Conservation (phyloP, 1,284 basidiomycete genomes). For the Trichosporon coremiiforme region DNA sequence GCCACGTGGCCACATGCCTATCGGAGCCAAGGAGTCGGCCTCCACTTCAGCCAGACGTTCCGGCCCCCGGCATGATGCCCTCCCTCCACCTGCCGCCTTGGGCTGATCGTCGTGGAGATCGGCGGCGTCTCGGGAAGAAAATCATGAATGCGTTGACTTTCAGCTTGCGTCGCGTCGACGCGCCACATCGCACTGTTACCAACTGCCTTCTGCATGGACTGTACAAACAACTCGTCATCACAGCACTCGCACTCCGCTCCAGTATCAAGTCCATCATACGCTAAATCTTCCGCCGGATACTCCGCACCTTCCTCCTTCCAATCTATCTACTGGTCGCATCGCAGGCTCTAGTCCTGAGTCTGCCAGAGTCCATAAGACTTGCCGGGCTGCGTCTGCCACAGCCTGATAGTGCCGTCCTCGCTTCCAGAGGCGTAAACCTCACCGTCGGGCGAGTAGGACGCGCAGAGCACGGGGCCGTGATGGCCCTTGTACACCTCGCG, state of each 20-base stretch:
- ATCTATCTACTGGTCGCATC: neutral
- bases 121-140: neutral
- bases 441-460: conserved; percentile 93
- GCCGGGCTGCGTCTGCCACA: conserved; percentile 94
- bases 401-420: conserved; percentile 76
- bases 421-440: conserved; percentile 96
- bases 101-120: conserved; percentile 4
- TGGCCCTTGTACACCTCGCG: conserved; percentile 93
- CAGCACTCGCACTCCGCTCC: neutral
- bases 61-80: too few species aligned
- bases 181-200: neutral
- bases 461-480: conserved; percentile 93
- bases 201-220: conserved; percentile 9
- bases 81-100: neutral
- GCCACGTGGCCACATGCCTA: neutral
- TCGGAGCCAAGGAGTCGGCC: neutral
- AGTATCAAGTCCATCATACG: conserved; percentile 3
- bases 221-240: conserved; percentile 12
- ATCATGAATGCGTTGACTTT: neutral
- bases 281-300: neutral
- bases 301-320: neutral
- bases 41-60: neutral
- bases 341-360: conserved; percentile 46
- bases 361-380: conserved; percentile 94
- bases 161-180: neutral